Conservation (phyloP, 2,329 filamentous ascomycete species). For the Neofusicoccum sp. region DNA sequence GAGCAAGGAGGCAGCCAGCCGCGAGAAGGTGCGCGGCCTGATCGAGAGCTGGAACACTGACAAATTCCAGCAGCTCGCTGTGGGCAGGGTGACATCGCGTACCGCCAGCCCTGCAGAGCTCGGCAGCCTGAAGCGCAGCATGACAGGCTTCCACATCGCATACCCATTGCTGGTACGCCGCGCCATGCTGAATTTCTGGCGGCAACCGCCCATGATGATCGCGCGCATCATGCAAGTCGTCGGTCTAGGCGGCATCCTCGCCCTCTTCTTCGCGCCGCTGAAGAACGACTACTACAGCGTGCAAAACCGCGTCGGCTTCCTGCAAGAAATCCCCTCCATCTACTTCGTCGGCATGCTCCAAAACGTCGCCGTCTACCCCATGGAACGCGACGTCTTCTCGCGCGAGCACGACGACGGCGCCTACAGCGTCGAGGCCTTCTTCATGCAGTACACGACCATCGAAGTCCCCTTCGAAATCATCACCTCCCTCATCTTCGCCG, state of each 20-base stretch:
- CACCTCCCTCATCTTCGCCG: conserved; percentile 66
- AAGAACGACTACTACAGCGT: conserved; percentile 69
- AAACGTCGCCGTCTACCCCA: conserved; percentile 74
- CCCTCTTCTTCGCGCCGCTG: conserved; percentile 67
- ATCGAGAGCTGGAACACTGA: conserved; percentile 59
- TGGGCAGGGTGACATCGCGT: conserved; percentile 23
- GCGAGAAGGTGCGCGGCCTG: conserved; percentile 63
- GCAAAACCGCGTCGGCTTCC: conserved; percentile 73
- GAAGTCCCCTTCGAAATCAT: conserved; percentile 73
- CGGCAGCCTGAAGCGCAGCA: conserved; percentile 66
- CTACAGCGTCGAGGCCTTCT: conserved; percentile 72
- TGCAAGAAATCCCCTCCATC: conserved; percentile 71
- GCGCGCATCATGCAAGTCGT: conserved; percentile 43
- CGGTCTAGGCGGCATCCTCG: conserved; percentile 39
- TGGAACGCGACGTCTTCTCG: conserved; percentile 75
- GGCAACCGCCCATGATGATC: conserved; percentile 39
- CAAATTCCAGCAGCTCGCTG: conserved; percentile 5
- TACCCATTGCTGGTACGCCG: conserved; percentile 70
- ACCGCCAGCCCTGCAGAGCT: conserved; percentile 67
- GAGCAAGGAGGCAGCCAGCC: conserved; percentile 62
- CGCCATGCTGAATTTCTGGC: conserved; percentile 63
- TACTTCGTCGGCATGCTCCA: conserved; percentile 80
- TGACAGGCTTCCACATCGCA: conserved; percentile 62
- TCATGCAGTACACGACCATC: conserved; percentile 68
- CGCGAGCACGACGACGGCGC: conserved; percentile 74